Conservation (phyloP, 83 land plant species). For the Thuja plicata region DNA sequence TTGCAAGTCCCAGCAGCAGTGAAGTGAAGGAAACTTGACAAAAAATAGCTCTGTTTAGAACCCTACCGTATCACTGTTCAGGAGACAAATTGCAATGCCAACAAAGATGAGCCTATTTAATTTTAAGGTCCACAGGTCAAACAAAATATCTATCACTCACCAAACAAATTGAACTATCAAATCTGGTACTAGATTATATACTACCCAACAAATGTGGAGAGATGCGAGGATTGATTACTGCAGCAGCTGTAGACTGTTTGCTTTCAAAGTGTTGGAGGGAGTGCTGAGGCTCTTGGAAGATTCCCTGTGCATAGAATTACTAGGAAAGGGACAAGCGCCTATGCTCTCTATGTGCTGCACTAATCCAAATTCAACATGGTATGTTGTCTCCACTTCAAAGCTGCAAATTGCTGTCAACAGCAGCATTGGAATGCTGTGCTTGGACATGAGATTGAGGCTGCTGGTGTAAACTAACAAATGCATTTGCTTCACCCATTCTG, state of each 20-base stretch:
- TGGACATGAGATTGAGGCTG: not conserved
- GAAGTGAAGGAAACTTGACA: too few species aligned
- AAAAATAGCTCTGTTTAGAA: too few species aligned
- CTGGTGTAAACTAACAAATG: conserved; percentile 23
- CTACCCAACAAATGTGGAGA: conserved; percentile 24
- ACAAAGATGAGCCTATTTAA: too few species aligned
- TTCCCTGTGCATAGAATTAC: not conserved
- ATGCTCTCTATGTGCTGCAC: conserved; percentile 11
- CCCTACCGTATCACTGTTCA: too few species aligned
- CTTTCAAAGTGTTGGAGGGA: not conserved
- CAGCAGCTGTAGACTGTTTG: too few species aligned
- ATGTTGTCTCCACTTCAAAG: conserved; percentile 11
- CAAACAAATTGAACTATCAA: too few species aligned
- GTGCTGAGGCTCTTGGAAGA: not conserved
- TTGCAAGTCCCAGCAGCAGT: too few species aligned
- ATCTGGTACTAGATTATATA: conserved; percentile 14
- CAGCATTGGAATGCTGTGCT: conserved; percentile 16
- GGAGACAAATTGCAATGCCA: too few species aligned
- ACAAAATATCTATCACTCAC: too few species aligned
- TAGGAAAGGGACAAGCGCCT: not conserved
- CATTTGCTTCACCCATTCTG: conserved; percentile 16
- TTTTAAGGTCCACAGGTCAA: too few species aligned
- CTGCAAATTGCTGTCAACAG: conserved; percentile 21
- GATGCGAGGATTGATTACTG: conserved; percentile 9
- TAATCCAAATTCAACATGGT: conserved; percentile 12